Percentiles rank a stretch among this genome's conserved stretches.
Evolutionary conservation across 495 filamentous ascomycete genomes (phyloP).

Genomic region (Xylaria palmicola): DNA sequence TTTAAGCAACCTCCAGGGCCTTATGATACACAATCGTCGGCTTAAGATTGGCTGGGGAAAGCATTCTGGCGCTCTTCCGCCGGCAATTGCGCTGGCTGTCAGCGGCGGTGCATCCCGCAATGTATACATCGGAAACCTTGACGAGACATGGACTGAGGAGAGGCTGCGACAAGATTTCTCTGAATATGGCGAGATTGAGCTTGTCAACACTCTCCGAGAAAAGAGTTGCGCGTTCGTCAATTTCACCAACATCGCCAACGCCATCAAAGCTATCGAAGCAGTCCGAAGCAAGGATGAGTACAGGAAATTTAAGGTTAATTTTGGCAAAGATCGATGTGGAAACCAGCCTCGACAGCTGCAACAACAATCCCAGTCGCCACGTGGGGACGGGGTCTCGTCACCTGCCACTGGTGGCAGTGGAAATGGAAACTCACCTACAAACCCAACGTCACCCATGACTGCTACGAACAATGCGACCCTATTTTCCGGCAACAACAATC

Average conservation of each 20-base stretch:
- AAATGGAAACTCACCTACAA: conserved; percentile 53
- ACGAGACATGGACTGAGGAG: conserved; percentile 96
- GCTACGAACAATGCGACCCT: conserved; percentile 53
- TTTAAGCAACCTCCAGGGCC: conserved; percentile 89
- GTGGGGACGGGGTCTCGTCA: conserved; percentile 64
- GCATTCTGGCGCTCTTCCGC: conserved; percentile 94
- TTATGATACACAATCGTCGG: conserved; percentile 98
- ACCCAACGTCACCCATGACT: conserved; percentile 33
- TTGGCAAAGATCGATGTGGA: conserved; percentile 96
- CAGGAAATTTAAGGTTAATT: conserved; percentile 98
- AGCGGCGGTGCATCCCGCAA: conserved; percentile 95
- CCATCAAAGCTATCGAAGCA: conserved; percentile 98
- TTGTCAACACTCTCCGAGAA: conserved; percentile 94
- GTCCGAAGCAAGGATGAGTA: conserved; percentile 94
- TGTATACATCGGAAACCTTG: conserved; percentile 96
- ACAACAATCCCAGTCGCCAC: conserved; percentile 59
- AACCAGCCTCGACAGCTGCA: conserved; percentile 88
- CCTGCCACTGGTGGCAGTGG: conserved; percentile 60
- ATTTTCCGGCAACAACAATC: conserved; percentile 82
- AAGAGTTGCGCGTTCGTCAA: conserved; percentile 99
- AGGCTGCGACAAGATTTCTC: conserved; percentile 94
- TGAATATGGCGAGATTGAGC: conserved; percentile 96
- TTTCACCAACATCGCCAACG: conserved; percentile 99
- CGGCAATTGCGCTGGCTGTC: conserved; percentile 93
- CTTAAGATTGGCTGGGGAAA: conserved; percentile 99